Evolutionary conservation across 371 early-diverging fungal genomes (phyloP).

Genomic region (Umbelopsis sp.): DNA sequence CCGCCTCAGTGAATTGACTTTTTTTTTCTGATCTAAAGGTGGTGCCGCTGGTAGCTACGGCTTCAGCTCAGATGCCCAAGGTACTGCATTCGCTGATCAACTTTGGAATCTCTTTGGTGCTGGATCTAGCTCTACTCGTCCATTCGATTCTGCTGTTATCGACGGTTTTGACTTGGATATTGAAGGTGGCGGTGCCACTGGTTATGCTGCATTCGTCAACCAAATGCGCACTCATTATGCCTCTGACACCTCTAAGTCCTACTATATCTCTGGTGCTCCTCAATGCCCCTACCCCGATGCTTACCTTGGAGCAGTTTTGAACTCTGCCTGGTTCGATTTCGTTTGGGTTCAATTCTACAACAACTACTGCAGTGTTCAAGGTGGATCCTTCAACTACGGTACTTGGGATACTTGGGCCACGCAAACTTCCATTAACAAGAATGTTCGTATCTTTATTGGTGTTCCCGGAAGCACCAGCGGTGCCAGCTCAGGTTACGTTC

Average conservation of each 20-base stretch:
- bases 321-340: conserved; percentile 56
- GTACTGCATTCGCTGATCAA: conserved; percentile 54
- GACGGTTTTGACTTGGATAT: conserved; percentile 80
- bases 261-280: conserved; percentile 72
- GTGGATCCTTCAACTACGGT: conserved; percentile 66
- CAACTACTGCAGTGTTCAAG: conserved; percentile 63
- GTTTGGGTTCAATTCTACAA: conserved; percentile 78
- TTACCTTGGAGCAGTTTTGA: conserved; percentile 45
- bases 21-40: conserved; percentile 24
- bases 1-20: neutral
- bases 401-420: conserved; percentile 65
- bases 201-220: conserved; percentile 56
- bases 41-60: conserved; percentile 71
- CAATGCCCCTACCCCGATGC: conserved; percentile 77
- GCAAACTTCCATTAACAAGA: conserved; percentile 56
- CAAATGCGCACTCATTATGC: conserved; percentile 53
- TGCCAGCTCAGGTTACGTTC: conserved; percentile 66
- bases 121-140: conserved; percentile 52
- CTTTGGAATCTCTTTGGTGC: conserved; percentile 68
- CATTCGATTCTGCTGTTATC: conserved; percentile 61
- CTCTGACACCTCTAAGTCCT: conserved; percentile 35
- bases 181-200: conserved; percentile 59
- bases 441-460: conserved; percentile 64
- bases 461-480: conserved; percentile 64
- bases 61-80: conserved; percentile 54